These are phyloP conservation scores for Cornus kousa DNA, from an alignment of 148 eudicot species.

Conservation along the genomic window DNA sequence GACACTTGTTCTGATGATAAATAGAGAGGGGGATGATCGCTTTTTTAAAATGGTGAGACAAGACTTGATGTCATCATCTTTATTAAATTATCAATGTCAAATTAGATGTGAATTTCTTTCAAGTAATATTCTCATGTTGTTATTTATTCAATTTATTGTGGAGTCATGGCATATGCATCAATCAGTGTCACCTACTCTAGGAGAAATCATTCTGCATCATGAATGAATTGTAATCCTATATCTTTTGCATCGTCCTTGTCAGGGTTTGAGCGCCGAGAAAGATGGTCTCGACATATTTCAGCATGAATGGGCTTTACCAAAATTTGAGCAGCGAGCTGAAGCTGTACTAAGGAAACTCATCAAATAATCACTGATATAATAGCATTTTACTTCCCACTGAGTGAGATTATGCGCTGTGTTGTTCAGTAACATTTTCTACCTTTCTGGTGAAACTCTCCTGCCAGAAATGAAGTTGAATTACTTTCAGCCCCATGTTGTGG, in stretches of 20 bases:
- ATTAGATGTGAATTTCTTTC: too few species aligned
- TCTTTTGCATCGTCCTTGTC: constrained; percentile 14
- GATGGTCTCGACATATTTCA: constrained; percentile 80
- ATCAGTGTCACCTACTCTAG: background rate
- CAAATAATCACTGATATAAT: constrained; percentile 10
- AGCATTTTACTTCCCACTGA: background rate
- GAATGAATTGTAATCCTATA: background rate
- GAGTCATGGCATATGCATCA: background rate
- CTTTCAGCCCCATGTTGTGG: background rate
- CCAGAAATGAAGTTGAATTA: background rate
- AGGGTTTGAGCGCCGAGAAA: constrained; percentile 97
- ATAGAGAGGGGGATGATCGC: background rate
- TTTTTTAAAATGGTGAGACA: too few species aligned
- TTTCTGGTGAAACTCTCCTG: too few species aligned
- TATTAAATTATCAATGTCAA: too few species aligned
- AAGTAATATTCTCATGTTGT: background rate
- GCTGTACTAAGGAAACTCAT: constrained; percentile 73
- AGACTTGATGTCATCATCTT: too few species aligned
- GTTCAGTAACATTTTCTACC: background rate
- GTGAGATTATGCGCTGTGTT: background rate
- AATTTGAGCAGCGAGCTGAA: constrained; percentile 95
- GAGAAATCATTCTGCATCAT: background rate
- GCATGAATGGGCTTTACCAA: constrained; percentile 87
- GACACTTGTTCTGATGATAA: background rate
- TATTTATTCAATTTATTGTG: background rate